Evolutionary conservation across 352 stramenopile species (phyloP).

Genomic region (Phytophthora idaei): DNA sequence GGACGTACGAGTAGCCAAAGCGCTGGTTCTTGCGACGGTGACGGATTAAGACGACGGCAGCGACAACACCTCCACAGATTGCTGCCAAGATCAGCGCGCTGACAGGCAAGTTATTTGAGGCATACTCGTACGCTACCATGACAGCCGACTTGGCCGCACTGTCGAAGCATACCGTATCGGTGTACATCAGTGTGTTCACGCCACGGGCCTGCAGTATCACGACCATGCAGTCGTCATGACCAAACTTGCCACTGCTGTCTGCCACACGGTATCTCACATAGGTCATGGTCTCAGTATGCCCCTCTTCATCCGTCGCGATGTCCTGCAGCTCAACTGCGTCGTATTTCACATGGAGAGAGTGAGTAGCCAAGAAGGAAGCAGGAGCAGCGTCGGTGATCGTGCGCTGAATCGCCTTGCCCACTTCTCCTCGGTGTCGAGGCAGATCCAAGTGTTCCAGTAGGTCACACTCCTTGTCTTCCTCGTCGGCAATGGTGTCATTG

Average conservation of each 20-base stretch:
- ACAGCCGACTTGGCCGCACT: slow-evolving; percentile 26
- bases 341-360: slow-evolving; percentile 50
- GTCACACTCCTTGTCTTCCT: slow-evolving; percentile 46
- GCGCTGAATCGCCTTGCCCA: slow-evolving; percentile 50
- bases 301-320: slow-evolving; percentile 21
- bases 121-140: slow-evolving; percentile 39
- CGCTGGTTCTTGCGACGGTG: slow-evolving; percentile 57
- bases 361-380: slow-evolving; percentile 39
- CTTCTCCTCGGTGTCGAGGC: slow-evolving; percentile 47
- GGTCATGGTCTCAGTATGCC: slow-evolving; percentile 41
- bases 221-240: slow-evolving; percentile 54
- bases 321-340: slow-evolving; percentile 63
- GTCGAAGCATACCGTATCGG: slow-evolving; percentile 59
- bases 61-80: slow-evolving; percentile 40
- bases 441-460: slow-evolving; percentile 65
- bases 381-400: slow-evolving; percentile 52
- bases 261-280: slow-evolving; percentile 62
- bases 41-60: slow-evolving; percentile 43
- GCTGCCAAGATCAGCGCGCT: slow-evolving; percentile 49
- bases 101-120: slow-evolving; percentile 41
- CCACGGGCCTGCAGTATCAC: slow-evolving; percentile 49
- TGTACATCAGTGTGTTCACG: slow-evolving; percentile 61
- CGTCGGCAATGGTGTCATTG: slow-evolving; percentile 36
- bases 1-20: slow-evolving; percentile 68
- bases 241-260: slow-evolving; percentile 17